Evolutionary conservation across 495 filamentous ascomycete species (phyloP), one percentile per base, ranked within the genome.

Genomic region (Peziza echinospora): DNA sequence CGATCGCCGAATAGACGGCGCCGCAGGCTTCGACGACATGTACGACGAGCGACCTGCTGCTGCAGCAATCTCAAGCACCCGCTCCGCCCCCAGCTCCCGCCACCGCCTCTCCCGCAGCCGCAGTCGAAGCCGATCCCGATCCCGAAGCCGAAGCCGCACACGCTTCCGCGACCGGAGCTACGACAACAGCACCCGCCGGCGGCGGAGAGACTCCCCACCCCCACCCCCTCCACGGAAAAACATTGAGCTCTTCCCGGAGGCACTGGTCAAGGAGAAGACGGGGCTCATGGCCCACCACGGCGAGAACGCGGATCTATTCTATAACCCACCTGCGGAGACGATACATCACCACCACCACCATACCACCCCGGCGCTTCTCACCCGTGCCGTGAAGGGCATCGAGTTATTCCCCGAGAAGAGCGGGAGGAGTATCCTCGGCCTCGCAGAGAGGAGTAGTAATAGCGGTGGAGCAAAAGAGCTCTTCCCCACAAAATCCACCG

Each of bases 241-340:
- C 37, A 26, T 52, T 16, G 56, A 59, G 30, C 46, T 59, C 11
- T 59, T 59, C 49, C 56, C 55, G 21, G 44, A 55, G 24, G 41
- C 47, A 13, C 43, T 41, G 13, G 44, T 43, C 28, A 28, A 44
- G 8, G 49, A 56, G 22, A 26, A 47, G 24, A 48, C 44, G 48
- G 50, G 51, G 24, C 30, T 37, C 25, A 30, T 26, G 28, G 41
- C 42, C n/a, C 50, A 47, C 26, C 34, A 40, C 21, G 26, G 45
- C 16, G 21, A 25, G 16, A 43, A 19, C 13, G 11, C 16, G 24
- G 21, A 19, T 19, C 19, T 25, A 46, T 19, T 19, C 16, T 30
- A 39, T 16, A 30, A n/a, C 2, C 44, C 26, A 6, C 30, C 30
- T 37, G 30, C 19, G 30, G 30, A 37, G 30, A 37, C 30, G 19